Evolutionary conservation across 192 early-diverging fungal genomes (phyloP), one percentile per base, ranked within the genome.

Genomic region (Gryganskiella cystojenkinii): DNA sequence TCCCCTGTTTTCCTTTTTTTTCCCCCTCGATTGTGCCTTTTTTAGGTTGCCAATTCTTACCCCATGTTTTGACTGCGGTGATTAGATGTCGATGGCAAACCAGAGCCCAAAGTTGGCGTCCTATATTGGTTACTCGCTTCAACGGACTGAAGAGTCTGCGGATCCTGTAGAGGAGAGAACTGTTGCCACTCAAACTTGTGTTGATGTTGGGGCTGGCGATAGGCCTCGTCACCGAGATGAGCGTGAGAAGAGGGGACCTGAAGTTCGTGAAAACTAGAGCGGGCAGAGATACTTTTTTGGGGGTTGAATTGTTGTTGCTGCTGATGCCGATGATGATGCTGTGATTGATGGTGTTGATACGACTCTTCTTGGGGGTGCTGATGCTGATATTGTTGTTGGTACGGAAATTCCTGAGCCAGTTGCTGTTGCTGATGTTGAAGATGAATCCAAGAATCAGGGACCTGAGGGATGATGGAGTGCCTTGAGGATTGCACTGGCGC

Each of bases 41-140:
- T 8, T 4, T 19, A 22, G 14, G 22, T 22, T 4, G 15, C 17
- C 14, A 3, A 51, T 70, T 11, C 64, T 76, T 60, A 78, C 74
- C 74, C 67, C 52, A 56, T 55, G 37, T 61, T 68, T 50, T 75
- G 71, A 9, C 54, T 57, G 28, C 58, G 63, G 44, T 55, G 71
- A 17, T 62, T 63, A 3, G 71, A 43, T n/a, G n/a, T n/a, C 17
- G 71, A 66, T 11, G 53, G 37, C 37, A 40, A 13, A 40, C 37
- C 63, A 17, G 61, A 44, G 14, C 60, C 60, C 24, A 58, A 61
- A 15, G 47, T 35, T 8, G 71, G 43, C 6, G 62, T 65, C 28
- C 56, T 56, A 53, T 57, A 67, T 27, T 56, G 64, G 0, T 62
- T 44, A 56, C 61, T 66, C 19, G 61, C 71, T 56, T 53, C 60